These are phyloP conservation scores for Boletus patriciae DNA, from an alignment of 768 basidiomycete genomes.

Conservation along the genomic window DNA sequence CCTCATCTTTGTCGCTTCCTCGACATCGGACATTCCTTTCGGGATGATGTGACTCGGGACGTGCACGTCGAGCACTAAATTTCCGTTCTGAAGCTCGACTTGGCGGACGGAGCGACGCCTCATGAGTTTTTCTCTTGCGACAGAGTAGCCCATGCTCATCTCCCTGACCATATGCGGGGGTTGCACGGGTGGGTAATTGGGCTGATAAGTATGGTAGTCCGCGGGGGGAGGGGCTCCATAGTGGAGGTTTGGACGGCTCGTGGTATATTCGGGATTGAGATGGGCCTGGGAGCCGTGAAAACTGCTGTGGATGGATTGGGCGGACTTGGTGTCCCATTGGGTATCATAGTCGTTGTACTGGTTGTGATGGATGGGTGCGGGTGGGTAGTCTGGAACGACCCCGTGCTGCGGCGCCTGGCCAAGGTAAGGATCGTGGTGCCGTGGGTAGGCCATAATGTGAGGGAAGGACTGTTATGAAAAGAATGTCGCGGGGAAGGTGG, in stretches of 20 bases:
- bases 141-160: slow-evolving; percentile 58
- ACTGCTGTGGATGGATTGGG: slow-evolving; percentile 59
- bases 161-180: slow-evolving; percentile 49
- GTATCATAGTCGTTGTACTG: slow-evolving; percentile 47
- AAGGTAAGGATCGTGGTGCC: slow-evolving; percentile 54
- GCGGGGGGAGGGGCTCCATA: slow-evolving; percentile 46
- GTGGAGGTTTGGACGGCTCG: slow-evolving; percentile 45
- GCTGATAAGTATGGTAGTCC: slow-evolving; percentile 42
- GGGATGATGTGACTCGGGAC: slow-evolving; percentile 80
- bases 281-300: slow-evolving; percentile 71
- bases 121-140: slow-evolving; percentile 77
- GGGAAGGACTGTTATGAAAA: not conserved
- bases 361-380: slow-evolving; percentile 29
- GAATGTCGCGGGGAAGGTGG: not conserved
- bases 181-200: slow-evolving; percentile 63
- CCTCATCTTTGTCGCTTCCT: slow-evolving; percentile 81
- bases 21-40: slow-evolving; percentile 55
- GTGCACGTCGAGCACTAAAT: slow-evolving; percentile 79
- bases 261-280: slow-evolving; percentile 61
- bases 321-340: slow-evolving; percentile 53
- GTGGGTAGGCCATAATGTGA: slow-evolving; percentile 51
- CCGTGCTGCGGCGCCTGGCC: slow-evolving; percentile 33
- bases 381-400: slow-evolving; percentile 39
- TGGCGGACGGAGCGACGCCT: slow-evolving; percentile 76
- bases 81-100: slow-evolving; percentile 78